Conservation (phyloP, 1,139 yeast species). For the Magnusiomyces tetraspermus region DNA sequence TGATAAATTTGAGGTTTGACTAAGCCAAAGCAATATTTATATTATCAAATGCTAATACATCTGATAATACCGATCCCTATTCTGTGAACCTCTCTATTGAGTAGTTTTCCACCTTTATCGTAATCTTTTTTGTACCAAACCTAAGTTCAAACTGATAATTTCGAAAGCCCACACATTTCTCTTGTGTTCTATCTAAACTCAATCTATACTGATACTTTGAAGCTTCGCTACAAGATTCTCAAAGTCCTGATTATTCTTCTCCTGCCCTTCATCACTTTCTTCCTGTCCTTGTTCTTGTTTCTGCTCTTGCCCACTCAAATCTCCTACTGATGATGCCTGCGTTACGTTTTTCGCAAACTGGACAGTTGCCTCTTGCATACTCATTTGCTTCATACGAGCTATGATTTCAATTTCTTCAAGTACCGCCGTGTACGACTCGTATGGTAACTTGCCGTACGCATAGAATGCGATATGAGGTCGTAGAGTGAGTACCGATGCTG, state of each 20-base stretch:
- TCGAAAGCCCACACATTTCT: no score
- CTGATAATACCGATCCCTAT: no score
- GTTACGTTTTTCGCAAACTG: constrained; percentile 20
- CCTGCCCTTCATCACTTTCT: background rate
- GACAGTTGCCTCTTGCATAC: constrained; percentile 43
- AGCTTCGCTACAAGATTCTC: constrained; percentile 2
- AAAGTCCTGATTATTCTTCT: constrained; percentile 6
- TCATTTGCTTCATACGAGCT: constrained; percentile 41
- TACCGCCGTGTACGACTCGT: constrained; percentile 52
- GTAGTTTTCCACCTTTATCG: no score
- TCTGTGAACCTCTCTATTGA: no score
- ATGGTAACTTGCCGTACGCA: constrained; percentile 43
- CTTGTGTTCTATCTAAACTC: no score
- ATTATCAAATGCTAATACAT: no score
- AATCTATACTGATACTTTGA: background rate
- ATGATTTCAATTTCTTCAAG: constrained; percentile 66
- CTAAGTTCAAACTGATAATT: no score
- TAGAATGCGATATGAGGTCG: constrained; percentile 47
- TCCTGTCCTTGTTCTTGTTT: no score
- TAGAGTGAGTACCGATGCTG: constrained; percentile 65
- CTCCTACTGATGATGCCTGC: constrained; percentile 6
- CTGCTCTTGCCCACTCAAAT: no score
- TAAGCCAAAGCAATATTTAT: no score
- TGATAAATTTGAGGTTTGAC: no score
- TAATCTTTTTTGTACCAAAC: no score